A percentile compares a stretch with the other conserved stretches of the same genome.
phyloP scores from a whole-genome alignment of 139 green algal genomes.

The Chlamydomonas sp. region DNA sequence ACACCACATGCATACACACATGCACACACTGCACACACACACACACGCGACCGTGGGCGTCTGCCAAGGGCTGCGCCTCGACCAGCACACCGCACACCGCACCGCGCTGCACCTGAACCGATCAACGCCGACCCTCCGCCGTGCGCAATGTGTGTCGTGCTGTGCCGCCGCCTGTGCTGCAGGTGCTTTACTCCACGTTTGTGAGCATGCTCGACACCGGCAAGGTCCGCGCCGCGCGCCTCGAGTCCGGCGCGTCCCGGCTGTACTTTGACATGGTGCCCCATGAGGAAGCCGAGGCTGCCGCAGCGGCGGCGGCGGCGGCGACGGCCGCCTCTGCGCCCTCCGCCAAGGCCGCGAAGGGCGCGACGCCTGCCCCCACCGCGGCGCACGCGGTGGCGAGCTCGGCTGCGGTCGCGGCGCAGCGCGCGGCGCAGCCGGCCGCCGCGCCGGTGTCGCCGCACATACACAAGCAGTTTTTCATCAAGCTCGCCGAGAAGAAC shows the following conservation, averaged over 20 bases:
- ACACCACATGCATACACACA: too few relatives aligned
- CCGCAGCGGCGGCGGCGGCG: not conserved
- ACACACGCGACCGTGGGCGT: too few relatives aligned
- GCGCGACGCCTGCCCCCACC: not conserved
- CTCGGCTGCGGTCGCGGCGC: too few relatives aligned
- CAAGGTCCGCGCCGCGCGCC: conserved; percentile 45
- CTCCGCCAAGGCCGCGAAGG: not conserved
- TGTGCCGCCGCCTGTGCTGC: not conserved
- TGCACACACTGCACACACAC: too few relatives aligned
- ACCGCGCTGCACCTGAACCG: too few relatives aligned
- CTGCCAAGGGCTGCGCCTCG: too few relatives aligned
- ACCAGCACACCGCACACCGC: too few relatives aligned
- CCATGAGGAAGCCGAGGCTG: conserved; percentile 2
- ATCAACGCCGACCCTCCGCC: too few relatives aligned
- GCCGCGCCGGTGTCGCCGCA: too few relatives aligned
- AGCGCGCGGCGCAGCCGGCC: too few relatives aligned
- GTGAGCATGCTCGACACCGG: conserved; percentile 49
- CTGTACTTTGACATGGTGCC: conserved; percentile 61
- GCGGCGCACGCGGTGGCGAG: not conserved
- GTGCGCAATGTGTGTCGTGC: too few relatives aligned
- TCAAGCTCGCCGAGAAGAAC: conserved; percentile 43
- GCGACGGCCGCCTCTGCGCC: not conserved
- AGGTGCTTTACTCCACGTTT: conserved; percentile 71
- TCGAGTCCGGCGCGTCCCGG: conserved; percentile 53
- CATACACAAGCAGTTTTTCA: too few relatives aligned